Evolutionary conservation across 768 basidiomycete species (phyloP), one percentile per base, ranked within the genome.

Genomic region (Suillus discolor): DNA sequence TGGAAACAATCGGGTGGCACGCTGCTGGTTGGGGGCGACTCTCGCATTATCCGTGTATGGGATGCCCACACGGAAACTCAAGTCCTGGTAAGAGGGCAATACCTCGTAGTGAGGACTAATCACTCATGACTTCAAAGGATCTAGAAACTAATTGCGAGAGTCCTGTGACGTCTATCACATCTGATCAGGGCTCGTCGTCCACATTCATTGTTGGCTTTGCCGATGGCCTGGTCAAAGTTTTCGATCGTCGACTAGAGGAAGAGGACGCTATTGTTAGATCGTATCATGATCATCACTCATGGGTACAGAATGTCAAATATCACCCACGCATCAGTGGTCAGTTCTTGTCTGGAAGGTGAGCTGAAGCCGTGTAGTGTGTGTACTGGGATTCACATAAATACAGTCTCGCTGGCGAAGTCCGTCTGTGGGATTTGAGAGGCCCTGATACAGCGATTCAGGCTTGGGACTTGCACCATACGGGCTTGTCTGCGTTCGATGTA

Each of bases 1-100:
- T 99, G 97, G 97, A 94, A 92, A 72, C 97, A 98, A 78, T 83
- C 85, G 2, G 84, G 89, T 31, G 97, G 96, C 0, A 88, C 87
- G 34, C 79, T 99, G 41, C 81, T 98, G n/a, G 88, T 94, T 34
- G 93, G 93, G 12, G 97, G 97, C 2, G 97, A 99, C 78, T 91
- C 94, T 44, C 87, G 89, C 65, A 88, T 90, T 45, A 91, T 99
- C 67, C 85, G 94, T 65, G 84, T 96, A 5, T 99, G 97, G 97
- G 96, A 99, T 74, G 97, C 96, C 11, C 90, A 93, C 69, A 91
- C 92, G 2, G 97, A 99, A 75, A 87, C 84, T 31, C 86, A 88
- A 64, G 80, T 89, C 53, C 74, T 90, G 79, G 93, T 95, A 70
- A 68, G 88, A 76, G 47, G 45, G n/a, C 63, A 25, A 38, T 6